Percentiles rank a stretch among this genome's conserved stretches.
Evolutionary conservation across 164 flowering plant genomes (phyloP).

Genomic region (Protea cynaroides): DNA sequence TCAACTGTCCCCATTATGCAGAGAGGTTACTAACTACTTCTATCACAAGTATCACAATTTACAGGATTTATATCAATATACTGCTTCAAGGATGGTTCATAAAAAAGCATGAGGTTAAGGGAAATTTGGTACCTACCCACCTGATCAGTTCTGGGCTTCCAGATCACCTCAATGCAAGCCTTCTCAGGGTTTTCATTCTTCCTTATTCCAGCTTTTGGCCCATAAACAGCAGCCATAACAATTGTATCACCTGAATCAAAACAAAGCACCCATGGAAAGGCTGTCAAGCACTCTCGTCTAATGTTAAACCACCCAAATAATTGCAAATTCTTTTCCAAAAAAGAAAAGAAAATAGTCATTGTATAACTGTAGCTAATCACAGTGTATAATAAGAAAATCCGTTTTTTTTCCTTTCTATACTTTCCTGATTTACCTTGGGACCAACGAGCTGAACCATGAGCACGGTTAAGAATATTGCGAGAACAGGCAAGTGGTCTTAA

Average conservation of each 20-base stretch:
- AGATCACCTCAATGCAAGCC: slow-evolving; percentile 81
- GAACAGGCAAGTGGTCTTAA: slow-evolving; percentile 73
- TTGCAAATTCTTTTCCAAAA: too few species aligned
- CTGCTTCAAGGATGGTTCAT: neutral
- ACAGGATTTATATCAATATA: too few species aligned
- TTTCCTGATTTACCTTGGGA: slow-evolving; percentile 54
- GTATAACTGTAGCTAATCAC: too few species aligned
- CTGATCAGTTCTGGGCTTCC: slow-evolving; percentile 94
- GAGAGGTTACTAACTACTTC: neutral
- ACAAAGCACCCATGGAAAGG: too few species aligned
- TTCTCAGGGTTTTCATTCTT: slow-evolving; percentile 94
- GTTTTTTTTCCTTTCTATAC: neutral
- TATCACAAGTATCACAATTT: neutral
- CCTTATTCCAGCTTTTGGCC: slow-evolving; percentile 87
- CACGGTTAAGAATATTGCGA: slow-evolving; percentile 63
- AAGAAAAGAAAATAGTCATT: too few species aligned
- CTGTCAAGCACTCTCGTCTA: too few species aligned
- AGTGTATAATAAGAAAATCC: neutral
- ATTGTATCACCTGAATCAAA: slow-evolving; percentile 63
- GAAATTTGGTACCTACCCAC: slow-evolving; percentile 39
- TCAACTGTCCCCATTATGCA: too few species aligned
- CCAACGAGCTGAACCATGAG: slow-evolving; percentile 97
- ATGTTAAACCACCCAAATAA: too few species aligned
- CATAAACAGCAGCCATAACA: slow-evolving; percentile 87
- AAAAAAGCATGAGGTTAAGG: neutral